These are phyloP conservation scores for Tuber borchii DNA, from an alignment of 495 filamentous ascomycete species.

Conservation along the genomic window DNA sequence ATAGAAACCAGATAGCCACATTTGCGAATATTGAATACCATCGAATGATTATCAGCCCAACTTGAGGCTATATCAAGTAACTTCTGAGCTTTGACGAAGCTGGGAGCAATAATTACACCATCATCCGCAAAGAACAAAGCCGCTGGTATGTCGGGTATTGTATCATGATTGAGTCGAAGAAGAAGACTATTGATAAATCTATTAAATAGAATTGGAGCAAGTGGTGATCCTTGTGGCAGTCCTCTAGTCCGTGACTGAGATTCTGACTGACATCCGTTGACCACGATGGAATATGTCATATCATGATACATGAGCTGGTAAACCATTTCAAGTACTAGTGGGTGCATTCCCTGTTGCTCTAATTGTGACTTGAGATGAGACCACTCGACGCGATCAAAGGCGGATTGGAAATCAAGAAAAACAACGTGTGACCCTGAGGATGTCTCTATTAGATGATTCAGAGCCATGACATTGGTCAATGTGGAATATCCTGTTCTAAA, in stretches of 20 bases:
- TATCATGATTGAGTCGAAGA: neutral
- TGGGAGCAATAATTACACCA: too few relatives aligned
- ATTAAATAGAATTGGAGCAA: neutral
- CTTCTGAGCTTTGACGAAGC: too few relatives aligned
- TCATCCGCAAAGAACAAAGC: too few relatives aligned
- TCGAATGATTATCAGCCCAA: too few relatives aligned
- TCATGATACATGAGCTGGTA: neutral
- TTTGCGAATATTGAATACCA: too few relatives aligned
- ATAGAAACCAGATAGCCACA: too few relatives aligned
- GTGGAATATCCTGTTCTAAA: too few relatives aligned
- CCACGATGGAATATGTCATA: neutral
- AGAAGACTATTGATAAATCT: neutral
- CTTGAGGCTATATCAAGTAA: too few relatives aligned
- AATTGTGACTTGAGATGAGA: neutral
- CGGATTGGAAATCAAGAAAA: neutral
- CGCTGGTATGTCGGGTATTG: too few relatives aligned
- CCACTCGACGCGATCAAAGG: neutral
- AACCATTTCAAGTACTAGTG: neutral
- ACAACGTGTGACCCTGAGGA: fast-evolving
- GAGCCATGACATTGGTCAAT: too few relatives aligned
- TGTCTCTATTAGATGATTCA: too few relatives aligned
- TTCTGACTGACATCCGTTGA: neutral
- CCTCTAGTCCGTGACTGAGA: neutral
- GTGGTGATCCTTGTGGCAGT: neutral
- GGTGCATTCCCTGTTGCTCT: neutral